phyloP scores from a whole-genome alignment of 73 alveolate species.

The Paramecium pentaurelia region DNA sequence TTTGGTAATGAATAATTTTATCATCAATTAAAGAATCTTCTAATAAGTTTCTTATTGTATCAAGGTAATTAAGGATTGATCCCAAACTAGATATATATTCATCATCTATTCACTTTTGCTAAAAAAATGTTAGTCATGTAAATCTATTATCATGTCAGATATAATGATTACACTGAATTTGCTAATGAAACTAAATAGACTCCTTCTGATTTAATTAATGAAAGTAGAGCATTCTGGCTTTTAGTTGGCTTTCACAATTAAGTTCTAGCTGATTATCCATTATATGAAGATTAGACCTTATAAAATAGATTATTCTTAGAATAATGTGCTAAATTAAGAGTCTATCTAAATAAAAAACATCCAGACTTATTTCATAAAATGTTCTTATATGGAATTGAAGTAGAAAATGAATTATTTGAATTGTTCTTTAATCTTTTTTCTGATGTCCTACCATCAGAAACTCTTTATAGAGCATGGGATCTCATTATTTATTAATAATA shows the following conservation, averaged over 20 bases:
- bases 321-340: constrained; percentile 12
- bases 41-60: not conserved
- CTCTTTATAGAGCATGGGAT: constrained; percentile 28
- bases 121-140: constrained; percentile 11
- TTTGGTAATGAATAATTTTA: constrained; percentile 15
- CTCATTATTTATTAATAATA: constrained; percentile 15
- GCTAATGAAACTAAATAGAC: not conserved
- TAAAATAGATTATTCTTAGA: constrained; percentile 1
- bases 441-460: constrained; percentile 31
- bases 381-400: not conserved
- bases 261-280: not conserved
- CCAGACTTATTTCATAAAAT: not conserved
- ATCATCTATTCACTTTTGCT: constrained; percentile 29
- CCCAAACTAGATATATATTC: not conserved
- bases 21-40: constrained; percentile 6
- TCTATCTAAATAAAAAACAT: not conserved
- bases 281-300: not conserved
- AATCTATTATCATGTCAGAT: not conserved
- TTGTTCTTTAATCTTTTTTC: not conserved
- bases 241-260: constrained; percentile 10
- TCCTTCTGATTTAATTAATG: not conserved
- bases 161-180: not conserved
- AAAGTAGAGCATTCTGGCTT: constrained; percentile 22
- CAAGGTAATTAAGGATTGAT: not conserved
- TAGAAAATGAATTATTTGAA: not conserved